Evolutionary conservation across 345 rosid genomes (phyloP), one percentile per base, ranked within the genome.

Genomic region (Stellera chamaejasme): DNA sequence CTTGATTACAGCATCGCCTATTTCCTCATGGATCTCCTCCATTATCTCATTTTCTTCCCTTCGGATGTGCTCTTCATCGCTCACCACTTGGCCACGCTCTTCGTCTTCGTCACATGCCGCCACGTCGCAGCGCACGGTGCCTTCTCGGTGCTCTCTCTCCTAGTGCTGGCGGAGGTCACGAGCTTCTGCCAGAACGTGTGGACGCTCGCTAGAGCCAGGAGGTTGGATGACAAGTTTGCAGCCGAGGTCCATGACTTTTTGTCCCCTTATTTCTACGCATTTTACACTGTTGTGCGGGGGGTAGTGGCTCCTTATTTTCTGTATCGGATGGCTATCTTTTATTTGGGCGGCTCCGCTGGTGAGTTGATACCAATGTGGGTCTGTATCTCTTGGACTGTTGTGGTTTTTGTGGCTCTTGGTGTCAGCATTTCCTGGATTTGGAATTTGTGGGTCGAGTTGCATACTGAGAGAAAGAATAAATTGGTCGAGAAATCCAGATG

Each of bases 141-240:
- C 0, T 84, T 66, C 58, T 84, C 90, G 4, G 70, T 93, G 5
- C 77, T 92, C 53, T 54, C 68, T 12, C 77, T 93, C 5, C 43
- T 93, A 48, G 48, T 85, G 59, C 82, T 93, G 6, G 97, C 99
- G 0, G 99, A 92, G 63, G 74, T 79, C 19, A 93, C 99, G 49
- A 88, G 99, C 81, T 77, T 75, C 0, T 92, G 96, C 73, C 99
- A 86, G 72, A 88, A 93, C 74, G 74, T 69, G 5, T 93, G 97
- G 99, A 86, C 99, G 0, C 78, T 93, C 6, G 88, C 97, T 16
- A 58, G 75, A 6, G 80, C 68, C 0, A 66, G 91, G 69, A 78
- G 82, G 70, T 13, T 11, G 27, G 96, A 88, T 46, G 64, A 84
- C 53, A 50, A 53, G 27, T 27, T 73, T 9, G 94, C 97, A 0